Evolutionary conservation across 805 yeast genomes (phyloP), one percentile per base, ranked within the genome.

Genomic region (Saturnispora zaruensis): DNA sequence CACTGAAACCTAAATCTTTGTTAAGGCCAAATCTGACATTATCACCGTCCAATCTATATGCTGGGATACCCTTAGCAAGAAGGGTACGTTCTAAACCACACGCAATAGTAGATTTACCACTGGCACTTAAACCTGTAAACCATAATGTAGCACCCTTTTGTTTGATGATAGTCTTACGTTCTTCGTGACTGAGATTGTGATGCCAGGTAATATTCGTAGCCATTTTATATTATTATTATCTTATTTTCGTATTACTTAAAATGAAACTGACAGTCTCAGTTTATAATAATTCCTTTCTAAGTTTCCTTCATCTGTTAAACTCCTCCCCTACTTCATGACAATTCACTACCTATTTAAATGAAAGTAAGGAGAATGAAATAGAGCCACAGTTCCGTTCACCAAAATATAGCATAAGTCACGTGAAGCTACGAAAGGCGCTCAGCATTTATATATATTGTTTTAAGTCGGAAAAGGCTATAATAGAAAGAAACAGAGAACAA

Each of bases 191-290:
- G 59, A 91, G 72, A 63, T 93, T 91, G 58, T 79, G 81, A 71
- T 91, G 97, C 97, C 98, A 91, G 57, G 97, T 89, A 67, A 91
- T 88, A 65, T 91, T 91, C 40, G 96, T 83, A 57, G 96, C 93
- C 97, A 91, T 91, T 58, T 51, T 59, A 33, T 11, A 18, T 20
- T 46, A 5, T 32, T 13, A 28, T 30, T 18, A 20, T 18, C 11
- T 36, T 7, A 11, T 28, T 28, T 28, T 9, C 14, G 32, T 28
- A 28, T 28, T 28, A 28, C 32, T 28, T 11, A 28, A 11, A 8
- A 28, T 28, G 4, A 28, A 28, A 28, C 32, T 28, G 32, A 28
- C 32, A 28, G 14, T 11, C 14, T 11, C 32, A 28, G 32, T 4
- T 28, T 28, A 13, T 5, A 28, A 13, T 28, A 28, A 28, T 9